phyloP scores from a whole-genome alignment of 225 moss, liverwort and hornwort species.

The Asterella californica region DNA sequence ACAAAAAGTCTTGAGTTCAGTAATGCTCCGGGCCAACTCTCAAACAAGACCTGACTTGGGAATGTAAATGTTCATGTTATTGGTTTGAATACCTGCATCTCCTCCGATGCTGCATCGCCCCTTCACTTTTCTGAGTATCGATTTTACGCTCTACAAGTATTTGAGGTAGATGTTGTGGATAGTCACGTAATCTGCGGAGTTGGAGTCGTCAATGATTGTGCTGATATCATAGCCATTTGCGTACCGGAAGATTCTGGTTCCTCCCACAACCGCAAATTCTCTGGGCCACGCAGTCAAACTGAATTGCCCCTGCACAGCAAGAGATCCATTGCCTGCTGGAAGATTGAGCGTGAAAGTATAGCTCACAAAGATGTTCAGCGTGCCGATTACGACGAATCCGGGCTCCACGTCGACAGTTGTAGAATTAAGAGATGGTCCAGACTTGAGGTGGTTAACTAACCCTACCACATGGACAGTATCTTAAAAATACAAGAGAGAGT shows the following conservation, averaged over 20 bases:
- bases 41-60: too few species aligned
- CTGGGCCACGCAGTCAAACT: constrained; percentile 20
- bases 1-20: too few species aligned
- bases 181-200: constrained; percentile 23
- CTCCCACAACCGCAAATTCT: constrained; percentile 35
- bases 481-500: too few species aligned
- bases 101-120: too few species aligned
- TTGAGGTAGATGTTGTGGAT: constrained; percentile 26
- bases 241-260: constrained; percentile 30
- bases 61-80: too few species aligned
- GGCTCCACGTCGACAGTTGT: constrained; percentile 18
- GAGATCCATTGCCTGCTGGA: constrained; percentile 25
- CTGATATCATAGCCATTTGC: constrained; percentile 29
- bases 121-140: too few species aligned
- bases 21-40: too few species aligned
- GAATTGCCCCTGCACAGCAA: constrained; percentile 28
- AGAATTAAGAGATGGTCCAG: background rate
- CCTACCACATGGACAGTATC: too few species aligned
- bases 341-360: constrained; percentile 15
- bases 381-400: constrained; percentile 25
- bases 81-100: too few species aligned
- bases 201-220: constrained; percentile 22
- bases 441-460: too few species aligned
- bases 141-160: constrained; percentile 8
- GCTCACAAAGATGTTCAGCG: constrained; percentile 26